Base-by-base conservation (phyloP, 2,329 filamentous ascomycete genomes). In the Aspergillus luchuensis region DNA sequence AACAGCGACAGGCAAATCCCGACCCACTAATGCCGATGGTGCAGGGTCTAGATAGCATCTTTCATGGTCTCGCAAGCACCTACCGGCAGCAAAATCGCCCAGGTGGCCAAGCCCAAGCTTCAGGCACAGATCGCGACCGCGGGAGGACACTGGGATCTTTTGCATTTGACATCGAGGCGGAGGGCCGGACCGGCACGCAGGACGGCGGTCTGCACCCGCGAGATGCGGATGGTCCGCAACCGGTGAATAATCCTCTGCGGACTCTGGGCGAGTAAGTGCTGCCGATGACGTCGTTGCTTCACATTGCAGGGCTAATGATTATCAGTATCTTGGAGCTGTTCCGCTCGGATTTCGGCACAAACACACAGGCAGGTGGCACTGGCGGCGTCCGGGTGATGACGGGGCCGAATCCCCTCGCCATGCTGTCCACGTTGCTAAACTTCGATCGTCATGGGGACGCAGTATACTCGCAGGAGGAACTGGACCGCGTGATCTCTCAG, bases 401-500 rank as follows among this genome's bases (percentile, higher is more conserved):
- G 23, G 66, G 60, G 8, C 62, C 68, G 5, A 72, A 72, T 30
- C 81, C 83, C 1, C 73, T 85, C 54, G 77, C 81, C 25, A 72
- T 85, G 19, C 74, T 85, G 39, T 71, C 73, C 7, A 69, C 71
- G 23, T 50, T 81, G 8, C 63, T 81, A 50, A 76, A 75, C 57
- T 66, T 77, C n/a, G 71, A 69, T 10, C 73, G 74, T 25, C 82
- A 85, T 60, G 91, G 92, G 19, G 94, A 98, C 74, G 91, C 89
- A 7, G 94, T 97, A 1, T 96, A 94, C 74, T 90, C 90, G 0
- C 91, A 98, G 76, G 92, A 97, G 78, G 93, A 91, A 2, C 81
- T 98, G 33, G 94, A 99, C 73, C 87, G 90, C 36, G 91, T 98
- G 65, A 90, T 99, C 58, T 90, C 91, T 0, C 86, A 90, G 67